Conservation (phyloP, 2,329 filamentous ascomycete species). For the Aspergillus udagawae region DNA sequence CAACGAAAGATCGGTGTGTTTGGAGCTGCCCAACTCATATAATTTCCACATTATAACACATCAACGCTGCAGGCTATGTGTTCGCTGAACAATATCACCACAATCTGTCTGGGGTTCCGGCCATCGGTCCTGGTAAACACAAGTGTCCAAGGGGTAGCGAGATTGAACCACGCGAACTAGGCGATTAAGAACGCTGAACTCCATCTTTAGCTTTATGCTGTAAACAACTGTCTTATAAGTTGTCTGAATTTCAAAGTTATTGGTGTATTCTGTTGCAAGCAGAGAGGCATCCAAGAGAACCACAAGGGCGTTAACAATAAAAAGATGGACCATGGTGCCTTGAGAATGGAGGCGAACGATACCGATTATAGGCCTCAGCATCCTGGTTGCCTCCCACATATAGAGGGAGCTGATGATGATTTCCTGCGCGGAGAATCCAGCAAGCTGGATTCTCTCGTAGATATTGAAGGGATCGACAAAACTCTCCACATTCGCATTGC, state of each 20-base stretch:
- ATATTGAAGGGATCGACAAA: slow-evolving; percentile 13
- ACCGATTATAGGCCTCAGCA: slow-evolving; percentile 36
- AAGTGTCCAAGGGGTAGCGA: too few species aligned
- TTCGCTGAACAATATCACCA: too few species aligned
- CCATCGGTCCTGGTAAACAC: too few species aligned
- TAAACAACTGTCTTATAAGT: slow-evolving; percentile 37
- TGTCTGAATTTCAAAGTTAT: slow-evolving; percentile 28
- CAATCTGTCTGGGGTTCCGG: too few species aligned
- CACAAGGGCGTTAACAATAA: slow-evolving; percentile 42
- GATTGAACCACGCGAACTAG: too few species aligned
- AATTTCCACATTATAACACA: too few species aligned
- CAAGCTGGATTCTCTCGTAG: slow-evolving; percentile 49
- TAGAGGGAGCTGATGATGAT: slow-evolving; percentile 49
- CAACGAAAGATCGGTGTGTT: too few species aligned
- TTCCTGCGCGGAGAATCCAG: slow-evolving; percentile 50
- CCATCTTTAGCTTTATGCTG: slow-evolving; percentile 44
- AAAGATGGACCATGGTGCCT: slow-evolving; percentile 40
- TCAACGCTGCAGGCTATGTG: too few species aligned
- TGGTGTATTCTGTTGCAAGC: slow-evolving; percentile 32
- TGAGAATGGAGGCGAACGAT: slow-evolving; percentile 34
- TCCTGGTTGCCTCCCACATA: slow-evolving; percentile 45
- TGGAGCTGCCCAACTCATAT: too few species aligned
- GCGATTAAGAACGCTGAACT: slow-evolving; percentile 38
- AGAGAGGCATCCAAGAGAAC: slow-evolving; percentile 36
- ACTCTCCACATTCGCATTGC: slow-evolving; percentile 16